These are phyloP conservation scores for Plasmodium knowlesi DNA, from an alignment of 169 alveolate genomes.

Conservation along the genomic window DNA sequence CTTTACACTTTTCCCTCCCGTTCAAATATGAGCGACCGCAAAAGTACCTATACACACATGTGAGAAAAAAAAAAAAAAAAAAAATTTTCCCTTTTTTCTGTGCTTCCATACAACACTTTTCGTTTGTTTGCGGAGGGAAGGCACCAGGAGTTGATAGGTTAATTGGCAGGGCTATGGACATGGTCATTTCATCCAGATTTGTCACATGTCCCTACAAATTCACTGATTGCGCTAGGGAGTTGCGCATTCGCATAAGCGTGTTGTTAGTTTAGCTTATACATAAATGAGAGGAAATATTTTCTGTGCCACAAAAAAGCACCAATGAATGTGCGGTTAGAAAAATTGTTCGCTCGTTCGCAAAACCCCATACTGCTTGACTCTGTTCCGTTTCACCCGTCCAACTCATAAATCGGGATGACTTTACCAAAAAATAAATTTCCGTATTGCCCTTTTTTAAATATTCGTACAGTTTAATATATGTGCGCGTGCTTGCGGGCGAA, in stretches of 20 bases:
- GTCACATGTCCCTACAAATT: neutral
- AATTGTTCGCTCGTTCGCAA: neutral
- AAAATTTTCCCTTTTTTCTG: neutral
- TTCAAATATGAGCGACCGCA: neutral
- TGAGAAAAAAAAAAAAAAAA: too few species aligned
- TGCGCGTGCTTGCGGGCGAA: neutral
- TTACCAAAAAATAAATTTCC: neutral
- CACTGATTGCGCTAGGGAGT: neutral
- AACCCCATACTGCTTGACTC: neutral
- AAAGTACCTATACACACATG: neutral
- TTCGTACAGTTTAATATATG: neutral
- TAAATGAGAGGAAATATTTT: neutral
- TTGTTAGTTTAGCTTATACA: neutral
- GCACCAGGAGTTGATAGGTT: neutral
- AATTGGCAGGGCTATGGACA: neutral
- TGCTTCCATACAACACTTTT: neutral
- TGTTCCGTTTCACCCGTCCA: neutral
- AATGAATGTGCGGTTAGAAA: neutral
- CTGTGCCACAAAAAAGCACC: neutral
- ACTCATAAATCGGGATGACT: neutral
- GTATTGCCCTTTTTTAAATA: constrained; percentile 1
- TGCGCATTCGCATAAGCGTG: neutral
- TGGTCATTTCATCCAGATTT: neutral
- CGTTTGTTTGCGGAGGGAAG: neutral
- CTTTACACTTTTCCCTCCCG: neutral